phyloP scores from a whole-genome alignment of 306 rosid genomes.

The Chamaecrista fasciculata region DNA sequence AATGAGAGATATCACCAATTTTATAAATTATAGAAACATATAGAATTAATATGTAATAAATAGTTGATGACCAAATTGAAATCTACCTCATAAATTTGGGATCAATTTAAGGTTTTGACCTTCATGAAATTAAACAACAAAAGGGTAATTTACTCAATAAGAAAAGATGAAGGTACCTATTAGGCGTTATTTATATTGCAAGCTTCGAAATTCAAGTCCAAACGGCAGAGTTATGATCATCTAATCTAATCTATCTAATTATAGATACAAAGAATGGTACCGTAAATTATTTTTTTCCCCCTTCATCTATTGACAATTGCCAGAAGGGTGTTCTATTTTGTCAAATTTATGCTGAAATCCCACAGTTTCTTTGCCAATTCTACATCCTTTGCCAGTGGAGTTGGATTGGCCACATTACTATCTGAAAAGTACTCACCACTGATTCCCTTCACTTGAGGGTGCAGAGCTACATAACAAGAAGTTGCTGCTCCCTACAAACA shows the following conservation, averaged over 20 bases:
- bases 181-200: neutral
- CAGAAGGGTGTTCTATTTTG: conserved; percentile 5
- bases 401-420: conserved; percentile 47
- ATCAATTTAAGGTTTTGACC: too few species aligned
- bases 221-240: neutral
- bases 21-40: too few species aligned
- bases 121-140: too few species aligned
- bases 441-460: conserved; percentile 62
- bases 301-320: neutral
- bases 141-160: too few species aligned
- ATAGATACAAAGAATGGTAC: too few species aligned
- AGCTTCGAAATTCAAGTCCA: neutral
- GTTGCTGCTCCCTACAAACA: conserved; percentile 83
- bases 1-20: too few species aligned
- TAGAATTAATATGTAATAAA: too few species aligned
- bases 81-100: too few species aligned
- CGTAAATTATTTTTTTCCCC: neutral
- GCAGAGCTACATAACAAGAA: conserved; percentile 74
- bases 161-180: too few species aligned
- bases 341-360: conserved; percentile 58
- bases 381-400: conserved; percentile 34
- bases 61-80: too few species aligned
- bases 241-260: too few species aligned
- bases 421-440: conserved; percentile 63
- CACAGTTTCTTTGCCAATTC: conserved; percentile 71